Conservation (phyloP, 164 flowering plant species). For the Litsea cubeba region DNA sequence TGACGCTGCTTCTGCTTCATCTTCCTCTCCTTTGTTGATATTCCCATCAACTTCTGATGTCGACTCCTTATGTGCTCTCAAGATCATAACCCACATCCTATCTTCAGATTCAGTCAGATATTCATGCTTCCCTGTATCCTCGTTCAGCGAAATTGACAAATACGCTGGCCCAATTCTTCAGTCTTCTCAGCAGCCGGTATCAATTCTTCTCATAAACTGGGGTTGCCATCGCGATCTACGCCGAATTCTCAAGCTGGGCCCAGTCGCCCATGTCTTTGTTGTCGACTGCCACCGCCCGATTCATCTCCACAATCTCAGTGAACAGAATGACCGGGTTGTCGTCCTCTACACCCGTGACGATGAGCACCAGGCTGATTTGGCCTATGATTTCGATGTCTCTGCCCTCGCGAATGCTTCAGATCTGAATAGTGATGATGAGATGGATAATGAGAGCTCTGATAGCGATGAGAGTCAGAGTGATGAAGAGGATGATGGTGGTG, state of each 20-base stretch:
- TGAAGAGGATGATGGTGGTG: conserved; percentile 36
- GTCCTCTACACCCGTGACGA: conserved; percentile 75
- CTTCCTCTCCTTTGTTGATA: conserved; percentile 59
- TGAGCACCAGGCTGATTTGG: conserved; percentile 72
- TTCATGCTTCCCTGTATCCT: conserved; percentile 82
- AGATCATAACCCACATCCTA: conserved; percentile 56
- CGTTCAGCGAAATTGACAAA: conserved; percentile 66
- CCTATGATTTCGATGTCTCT: conserved; percentile 77
- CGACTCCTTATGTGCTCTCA: conserved; percentile 81
- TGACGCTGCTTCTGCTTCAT: conserved; percentile 40
- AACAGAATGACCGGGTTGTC: conserved; percentile 55
- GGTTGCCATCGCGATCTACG: conserved; percentile 84
- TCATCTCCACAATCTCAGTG: conserved; percentile 78
- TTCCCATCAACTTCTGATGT: conserved; percentile 90
- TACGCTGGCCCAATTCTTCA: conserved; percentile 43
- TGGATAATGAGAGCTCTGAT: conserved; percentile 31
- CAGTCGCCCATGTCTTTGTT: conserved; percentile 61
- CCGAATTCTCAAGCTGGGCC: conserved; percentile 45
- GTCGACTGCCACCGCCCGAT: conserved; percentile 89
- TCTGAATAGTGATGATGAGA: conserved; percentile 59
- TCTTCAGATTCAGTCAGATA: conserved; percentile 76
- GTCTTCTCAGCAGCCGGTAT: conserved; percentile 38
- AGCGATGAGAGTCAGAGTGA: conserved; percentile 39
- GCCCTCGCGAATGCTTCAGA: conserved; percentile 64
- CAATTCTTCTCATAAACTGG: conserved; percentile 81